Percentiles rank a stretch among this genome's conserved stretches.
phyloP scores from a whole-genome alignment of 2,329 filamentous ascomycete genomes.

The Penicillium oxalicum region DNA sequence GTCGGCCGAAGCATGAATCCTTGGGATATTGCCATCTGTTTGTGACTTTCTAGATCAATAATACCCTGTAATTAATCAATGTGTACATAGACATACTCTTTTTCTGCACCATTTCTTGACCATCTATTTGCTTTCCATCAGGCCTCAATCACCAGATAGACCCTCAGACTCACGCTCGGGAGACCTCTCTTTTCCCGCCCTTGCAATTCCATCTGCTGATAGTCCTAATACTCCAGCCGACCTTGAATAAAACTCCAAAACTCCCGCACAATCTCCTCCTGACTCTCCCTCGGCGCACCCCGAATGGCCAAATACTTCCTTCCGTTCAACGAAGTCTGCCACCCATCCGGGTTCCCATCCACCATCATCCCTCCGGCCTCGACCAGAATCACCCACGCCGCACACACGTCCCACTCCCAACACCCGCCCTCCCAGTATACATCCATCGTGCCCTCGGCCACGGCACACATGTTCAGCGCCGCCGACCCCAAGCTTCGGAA shows the following conservation, averaged over 20 bases:
- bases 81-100: neutral
- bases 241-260: constrained; percentile 40
- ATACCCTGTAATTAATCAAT: constrained; percentile 11
- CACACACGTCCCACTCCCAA: constrained; percentile 63
- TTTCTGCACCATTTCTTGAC: neutral
- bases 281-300: constrained; percentile 28
- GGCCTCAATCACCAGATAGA: neutral
- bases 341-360: constrained; percentile 54
- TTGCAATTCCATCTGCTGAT: neutral
- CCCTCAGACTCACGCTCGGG: neutral
- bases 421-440: constrained; percentile 62
- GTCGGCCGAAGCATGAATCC: too few species aligned
- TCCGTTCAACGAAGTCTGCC: constrained; percentile 52
- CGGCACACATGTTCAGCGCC: constrained; percentile 56
- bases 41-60: neutral
- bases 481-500: constrained; percentile 53
- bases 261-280: constrained; percentile 38
- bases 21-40: constrained; percentile 8
- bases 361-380: constrained; percentile 57
- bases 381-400: constrained; percentile 55
- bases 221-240: constrained; percentile 29
- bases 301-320: constrained; percentile 48
- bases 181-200: too few species aligned
- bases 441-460: constrained; percentile 53
- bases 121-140: neutral